Conservation (phyloP, 2,329 filamentous ascomycete genomes). For the Stromatinia cepivora region DNA sequence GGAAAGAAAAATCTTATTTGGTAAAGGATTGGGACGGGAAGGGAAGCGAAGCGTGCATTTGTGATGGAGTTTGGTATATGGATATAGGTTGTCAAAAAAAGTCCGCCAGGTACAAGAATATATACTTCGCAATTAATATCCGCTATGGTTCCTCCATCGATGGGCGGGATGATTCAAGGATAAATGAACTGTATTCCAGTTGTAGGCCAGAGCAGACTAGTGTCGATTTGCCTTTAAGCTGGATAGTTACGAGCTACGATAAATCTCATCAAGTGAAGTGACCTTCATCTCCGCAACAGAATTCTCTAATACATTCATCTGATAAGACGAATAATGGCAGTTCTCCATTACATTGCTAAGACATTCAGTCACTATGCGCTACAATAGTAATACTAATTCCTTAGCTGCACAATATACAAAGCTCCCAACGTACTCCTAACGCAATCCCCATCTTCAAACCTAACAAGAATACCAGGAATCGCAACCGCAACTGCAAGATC, state of each 20-base stretch:
- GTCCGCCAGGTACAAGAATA: neutral
- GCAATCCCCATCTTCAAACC: conserved; percentile 52
- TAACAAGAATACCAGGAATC: conserved; percentile 54
- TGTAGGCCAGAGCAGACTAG: neutral
- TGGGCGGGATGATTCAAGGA: neutral
- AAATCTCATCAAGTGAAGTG: neutral
- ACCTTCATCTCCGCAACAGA: neutral
- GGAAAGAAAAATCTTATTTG: neutral
- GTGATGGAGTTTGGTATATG: conserved; percentile 16
- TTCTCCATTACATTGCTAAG: conserved; percentile 42
- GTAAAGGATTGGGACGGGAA: neutral
- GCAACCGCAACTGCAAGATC: conserved; percentile 61
- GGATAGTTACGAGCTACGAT: neutral
- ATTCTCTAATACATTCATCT: too few species aligned
- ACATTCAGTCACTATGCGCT: neutral
- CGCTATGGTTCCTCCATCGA: neutral
- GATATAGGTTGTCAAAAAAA: conserved; percentile 19
- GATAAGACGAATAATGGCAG: conserved; percentile 46
- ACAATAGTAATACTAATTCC: conserved; percentile 9
- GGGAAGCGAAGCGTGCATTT: conserved; percentile 17
- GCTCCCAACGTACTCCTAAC: conserved; percentile 52
- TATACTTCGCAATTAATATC: neutral
- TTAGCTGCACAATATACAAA: conserved; percentile 38
- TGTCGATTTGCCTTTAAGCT: neutral
- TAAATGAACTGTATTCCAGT: neutral